phyloP scores from a whole-genome alignment of 345 rosid species.

The Dipteronia dyeriana region DNA sequence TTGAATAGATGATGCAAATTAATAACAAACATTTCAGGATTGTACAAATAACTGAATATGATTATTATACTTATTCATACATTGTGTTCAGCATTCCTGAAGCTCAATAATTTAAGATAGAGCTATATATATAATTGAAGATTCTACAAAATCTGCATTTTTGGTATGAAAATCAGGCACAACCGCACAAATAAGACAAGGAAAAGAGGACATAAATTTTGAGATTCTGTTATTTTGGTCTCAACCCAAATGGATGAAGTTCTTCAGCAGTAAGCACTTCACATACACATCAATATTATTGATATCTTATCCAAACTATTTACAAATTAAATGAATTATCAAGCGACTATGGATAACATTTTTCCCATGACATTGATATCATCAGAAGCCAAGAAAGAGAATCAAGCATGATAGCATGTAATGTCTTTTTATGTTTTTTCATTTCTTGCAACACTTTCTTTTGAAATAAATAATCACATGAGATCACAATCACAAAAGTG shows the following conservation, averaged over 20 bases:
- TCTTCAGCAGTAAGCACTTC: neutral
- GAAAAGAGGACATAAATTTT: neutral
- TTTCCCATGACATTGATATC: neutral
- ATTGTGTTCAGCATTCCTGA: too few relatives aligned
- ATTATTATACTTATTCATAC: too few relatives aligned
- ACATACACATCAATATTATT: too few relatives aligned
- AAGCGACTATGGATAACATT: neutral
- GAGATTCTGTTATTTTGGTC: neutral
- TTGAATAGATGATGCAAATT: too few relatives aligned
- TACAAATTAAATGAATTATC: too few relatives aligned
- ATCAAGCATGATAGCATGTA: neutral
- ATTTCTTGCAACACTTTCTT: neutral
- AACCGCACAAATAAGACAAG: neutral
- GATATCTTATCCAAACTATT: too few relatives aligned
- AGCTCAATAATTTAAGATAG: neutral
- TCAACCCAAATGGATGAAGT: neutral
- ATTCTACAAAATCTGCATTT: neutral
- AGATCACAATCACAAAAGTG: neutral
- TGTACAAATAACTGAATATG: too few relatives aligned
- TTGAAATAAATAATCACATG: neutral
- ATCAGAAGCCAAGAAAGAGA: neutral
- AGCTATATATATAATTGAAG: neutral
- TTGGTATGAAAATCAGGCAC: constrained; percentile 11
- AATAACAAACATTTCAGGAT: too few relatives aligned
- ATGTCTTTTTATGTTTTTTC: too few relatives aligned